Percentiles rank a stretch among this genome's conserved stretches.
Conservation (phyloP, 768 basidiomycete genomes). For the Psilocybe azurescens region DNA sequence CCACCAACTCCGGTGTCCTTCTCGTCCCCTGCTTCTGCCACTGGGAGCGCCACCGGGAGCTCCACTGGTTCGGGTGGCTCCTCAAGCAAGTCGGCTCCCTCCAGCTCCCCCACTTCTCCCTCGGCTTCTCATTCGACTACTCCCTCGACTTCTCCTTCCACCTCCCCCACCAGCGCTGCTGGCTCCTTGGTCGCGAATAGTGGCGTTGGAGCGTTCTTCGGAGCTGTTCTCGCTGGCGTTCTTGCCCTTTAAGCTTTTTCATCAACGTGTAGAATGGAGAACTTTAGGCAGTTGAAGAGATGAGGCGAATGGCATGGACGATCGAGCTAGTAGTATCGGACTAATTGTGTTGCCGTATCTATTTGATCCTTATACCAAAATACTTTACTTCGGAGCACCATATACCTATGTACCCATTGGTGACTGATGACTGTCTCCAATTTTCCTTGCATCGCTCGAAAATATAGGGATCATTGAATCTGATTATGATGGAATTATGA, state of each 20-base stretch:
- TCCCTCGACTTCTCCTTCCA: slow-evolving; percentile 4
- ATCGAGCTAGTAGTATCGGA: not conserved
- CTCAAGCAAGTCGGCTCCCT: not conserved
- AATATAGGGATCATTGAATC: too few species aligned
- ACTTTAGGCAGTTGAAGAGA: not conserved
- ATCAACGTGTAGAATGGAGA: not conserved
- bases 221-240: slow-evolving; percentile 19
- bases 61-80: slow-evolving; percentile 7
- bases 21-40: slow-evolving; percentile 10
- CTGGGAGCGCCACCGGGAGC: slow-evolving; percentile 2
- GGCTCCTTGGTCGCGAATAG: slow-evolving; percentile 14
- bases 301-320: not conserved
- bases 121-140: too few species aligned
- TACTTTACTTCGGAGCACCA: not conserved
- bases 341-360: not conserved
- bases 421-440: too few species aligned
- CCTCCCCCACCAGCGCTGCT: slow-evolving; percentile 14
- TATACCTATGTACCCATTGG: not conserved
- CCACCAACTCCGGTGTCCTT: slow-evolving; percentile 19
- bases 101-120: slow-evolving; percentile 5
- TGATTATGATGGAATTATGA: too few species aligned
- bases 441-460: too few species aligned
- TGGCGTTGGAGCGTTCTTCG: slow-evolving; percentile 18
- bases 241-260: slow-evolving; percentile 16
- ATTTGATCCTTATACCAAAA: not conserved